A percentile compares a stretch with the other conserved stretches of the same genome.
phyloP scores from a whole-genome alignment of 2,329 filamentous ascomycete species.

The Hypocrella siamensis region DNA sequence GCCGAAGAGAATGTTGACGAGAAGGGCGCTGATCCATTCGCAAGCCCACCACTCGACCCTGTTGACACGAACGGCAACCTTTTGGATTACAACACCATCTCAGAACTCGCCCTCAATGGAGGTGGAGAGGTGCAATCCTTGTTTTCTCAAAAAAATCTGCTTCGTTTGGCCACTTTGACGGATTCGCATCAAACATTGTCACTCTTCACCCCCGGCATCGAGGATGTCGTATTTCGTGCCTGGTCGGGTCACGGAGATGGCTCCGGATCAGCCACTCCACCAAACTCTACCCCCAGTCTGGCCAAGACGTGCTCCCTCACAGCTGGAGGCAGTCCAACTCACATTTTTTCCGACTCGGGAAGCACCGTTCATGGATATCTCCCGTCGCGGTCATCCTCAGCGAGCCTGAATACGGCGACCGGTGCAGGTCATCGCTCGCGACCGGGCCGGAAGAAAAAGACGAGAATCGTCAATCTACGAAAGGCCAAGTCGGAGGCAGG shows the following conservation, averaged over 20 bases:
- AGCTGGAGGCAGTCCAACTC: slow-evolving; percentile 44
- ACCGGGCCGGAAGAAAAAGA: slow-evolving; percentile 64
- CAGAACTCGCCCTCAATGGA: slow-evolving; percentile 63
- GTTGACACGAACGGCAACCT: slow-evolving; percentile 69
- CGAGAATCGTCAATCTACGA: slow-evolving; percentile 67
- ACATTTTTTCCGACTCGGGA: slow-evolving; percentile 58
- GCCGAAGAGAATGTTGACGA: slow-evolving; percentile 37
- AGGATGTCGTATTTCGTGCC: slow-evolving; percentile 79
- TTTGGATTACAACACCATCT: slow-evolving; percentile 59
- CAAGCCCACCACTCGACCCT: slow-evolving; percentile 65
- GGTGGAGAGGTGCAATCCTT: slow-evolving; percentile 71
- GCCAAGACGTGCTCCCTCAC: slow-evolving; percentile 47
- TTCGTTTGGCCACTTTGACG: slow-evolving; percentile 66
- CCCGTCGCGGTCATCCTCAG: slow-evolving; percentile 52
- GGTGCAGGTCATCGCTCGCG: slow-evolving; percentile 45
- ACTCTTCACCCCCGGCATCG: slow-evolving; percentile 79
- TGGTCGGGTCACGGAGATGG: slow-evolving; percentile 72
- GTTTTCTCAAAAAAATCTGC: slow-evolving; percentile 88
- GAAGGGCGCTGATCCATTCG: slow-evolving; percentile 60
- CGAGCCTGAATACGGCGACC: slow-evolving; percentile 43
- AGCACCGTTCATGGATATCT: slow-evolving; percentile 46
- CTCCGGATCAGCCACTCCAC: slow-evolving; percentile 39
- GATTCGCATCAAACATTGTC: slow-evolving; percentile 85
- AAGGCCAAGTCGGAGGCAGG: slow-evolving; percentile 39
- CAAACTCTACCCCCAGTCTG: slow-evolving; percentile 34